These are phyloP conservation scores for Paramecium sexaurelia DNA, from an alignment of 73 alveolate genomes.

Conservation along the genomic window DNA sequence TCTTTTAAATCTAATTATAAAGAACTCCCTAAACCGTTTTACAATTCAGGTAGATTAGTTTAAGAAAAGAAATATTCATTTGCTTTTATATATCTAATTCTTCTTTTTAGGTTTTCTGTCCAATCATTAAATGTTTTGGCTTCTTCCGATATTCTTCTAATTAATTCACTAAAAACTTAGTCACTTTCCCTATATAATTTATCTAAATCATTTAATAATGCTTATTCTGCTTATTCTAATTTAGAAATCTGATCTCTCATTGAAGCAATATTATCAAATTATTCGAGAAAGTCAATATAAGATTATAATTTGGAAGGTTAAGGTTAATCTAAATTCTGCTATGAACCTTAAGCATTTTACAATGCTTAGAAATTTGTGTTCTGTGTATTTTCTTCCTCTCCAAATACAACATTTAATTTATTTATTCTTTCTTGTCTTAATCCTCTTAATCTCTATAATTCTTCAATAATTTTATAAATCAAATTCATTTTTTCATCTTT, in stretches of 20 bases:
- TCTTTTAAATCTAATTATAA: constrained; percentile 54
- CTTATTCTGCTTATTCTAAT: constrained; percentile 38
- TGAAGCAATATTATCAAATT: constrained; percentile 58
- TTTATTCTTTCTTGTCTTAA: constrained; percentile 60
- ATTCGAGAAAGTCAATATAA: constrained; percentile 59
- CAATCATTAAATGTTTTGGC: constrained; percentile 64
- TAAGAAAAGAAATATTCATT: constrained; percentile 49
- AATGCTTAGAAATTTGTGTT: not conserved
- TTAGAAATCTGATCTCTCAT: constrained; percentile 41
- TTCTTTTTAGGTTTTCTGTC: constrained; percentile 56
- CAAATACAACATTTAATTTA: constrained; percentile 58
- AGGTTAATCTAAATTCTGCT: not conserved
- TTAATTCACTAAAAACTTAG: constrained; percentile 60
- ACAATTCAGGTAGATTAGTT: constrained; percentile 36
- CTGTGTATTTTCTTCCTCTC: constrained; percentile 44
- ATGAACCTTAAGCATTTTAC: not conserved
- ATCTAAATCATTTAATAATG: constrained; percentile 43
- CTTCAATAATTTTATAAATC: constrained; percentile 51
- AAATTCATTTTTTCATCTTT: constrained; percentile 65
- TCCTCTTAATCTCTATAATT: not conserved
- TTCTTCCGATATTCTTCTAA: constrained; percentile 57
- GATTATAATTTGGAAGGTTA: constrained; percentile 52
- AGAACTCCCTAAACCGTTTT: not conserved
- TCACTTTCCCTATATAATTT: constrained; percentile 58
- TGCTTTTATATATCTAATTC: constrained; percentile 56